Percentiles rank a stretch among this genome's conserved stretches.
Conservation (phyloP, 2,329 filamentous ascomycete genomes). For the Calonectria pauciramosa region DNA sequence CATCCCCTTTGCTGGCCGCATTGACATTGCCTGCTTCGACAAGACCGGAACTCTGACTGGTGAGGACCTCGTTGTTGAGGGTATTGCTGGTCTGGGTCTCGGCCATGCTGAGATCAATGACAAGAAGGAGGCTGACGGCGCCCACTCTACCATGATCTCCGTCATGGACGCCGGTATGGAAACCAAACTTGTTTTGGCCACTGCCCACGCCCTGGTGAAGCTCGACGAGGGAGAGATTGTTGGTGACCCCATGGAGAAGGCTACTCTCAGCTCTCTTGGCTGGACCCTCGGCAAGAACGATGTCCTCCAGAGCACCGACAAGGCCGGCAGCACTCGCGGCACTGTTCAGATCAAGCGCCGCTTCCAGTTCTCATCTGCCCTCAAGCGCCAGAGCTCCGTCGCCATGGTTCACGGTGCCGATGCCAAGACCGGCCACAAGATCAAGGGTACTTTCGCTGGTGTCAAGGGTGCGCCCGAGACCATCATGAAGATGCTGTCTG, state of each 20-base stretch:
- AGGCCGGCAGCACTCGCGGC: slow-evolving; percentile 63
- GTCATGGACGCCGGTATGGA: slow-evolving; percentile 80
- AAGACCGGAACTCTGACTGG: slow-evolving; percentile 98
- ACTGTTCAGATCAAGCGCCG: slow-evolving; percentile 94
- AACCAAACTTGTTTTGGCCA: slow-evolving; percentile 93
- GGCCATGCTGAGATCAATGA: slow-evolving; percentile 76
- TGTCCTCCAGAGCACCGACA: slow-evolving; percentile 74
- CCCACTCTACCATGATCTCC: slow-evolving; percentile 82
- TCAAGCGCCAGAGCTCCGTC: slow-evolving; percentile 96
- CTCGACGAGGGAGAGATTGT: slow-evolving; percentile 97
- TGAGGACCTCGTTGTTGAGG: slow-evolving; percentile 96
- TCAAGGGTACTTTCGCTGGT: slow-evolving; percentile 89
- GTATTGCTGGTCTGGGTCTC: slow-evolving; percentile 89
- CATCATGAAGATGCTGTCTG: slow-evolving; percentile 91
- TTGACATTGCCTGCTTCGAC: slow-evolving; percentile 98
- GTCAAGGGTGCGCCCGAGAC: slow-evolving; percentile 99
- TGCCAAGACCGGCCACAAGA: slow-evolving; percentile 79
- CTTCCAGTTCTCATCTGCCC: slow-evolving; percentile 97
- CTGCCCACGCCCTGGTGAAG: slow-evolving; percentile 94
- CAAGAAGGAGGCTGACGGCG: slow-evolving; percentile 80
- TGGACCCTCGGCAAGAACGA: slow-evolving; percentile 96
- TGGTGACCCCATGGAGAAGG: slow-evolving; percentile 99
- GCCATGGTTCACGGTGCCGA: slow-evolving; percentile 84
- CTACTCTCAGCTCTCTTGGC: slow-evolving; percentile 88
- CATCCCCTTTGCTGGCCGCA: slow-evolving; percentile 94